Conservation (phyloP, 1,284 basidiomycete species). For the Polyporus tsugae region DNA sequence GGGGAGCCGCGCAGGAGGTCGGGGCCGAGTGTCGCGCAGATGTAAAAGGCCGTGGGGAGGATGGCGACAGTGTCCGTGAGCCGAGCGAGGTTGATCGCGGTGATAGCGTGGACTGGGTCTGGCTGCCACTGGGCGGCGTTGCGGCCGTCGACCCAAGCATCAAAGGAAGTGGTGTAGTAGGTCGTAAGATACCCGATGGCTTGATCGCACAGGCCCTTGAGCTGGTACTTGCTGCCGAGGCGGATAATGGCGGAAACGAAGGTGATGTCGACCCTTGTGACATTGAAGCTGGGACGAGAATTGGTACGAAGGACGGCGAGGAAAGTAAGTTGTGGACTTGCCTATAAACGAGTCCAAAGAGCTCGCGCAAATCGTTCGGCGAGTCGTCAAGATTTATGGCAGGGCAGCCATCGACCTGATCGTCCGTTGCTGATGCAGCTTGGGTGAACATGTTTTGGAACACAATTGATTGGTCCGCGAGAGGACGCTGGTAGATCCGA, state of each 20-base stretch:
- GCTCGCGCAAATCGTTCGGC: constrained; percentile 20
- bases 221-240: constrained; percentile 27
- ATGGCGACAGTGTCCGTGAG: constrained; percentile 17
- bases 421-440: constrained; percentile 16
- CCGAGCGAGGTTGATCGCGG: constrained; percentile 21
- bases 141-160: constrained; percentile 15
- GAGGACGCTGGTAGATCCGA: constrained; percentile 30
- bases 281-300: neutral
- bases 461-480: constrained; percentile 32
- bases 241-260: constrained; percentile 21
- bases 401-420: constrained; percentile 28
- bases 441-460: constrained; percentile 34
- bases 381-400: constrained; percentile 30
- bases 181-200: constrained; percentile 14
- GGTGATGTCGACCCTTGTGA: constrained; percentile 15
- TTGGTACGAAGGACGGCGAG: too few relatives aligned
- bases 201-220: constrained; percentile 14
- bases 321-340: neutral
- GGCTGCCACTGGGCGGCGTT: constrained; percentile 12
- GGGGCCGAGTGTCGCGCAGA: constrained; percentile 18
- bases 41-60: constrained; percentile 24
- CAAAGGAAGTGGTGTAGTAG: constrained; percentile 21
- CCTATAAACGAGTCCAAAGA: constrained; percentile 19
- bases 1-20: constrained; percentile 11
- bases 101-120: constrained; percentile 19